Evolutionary conservation across 2,329 filamentous ascomycete species (phyloP), one percentile per base, ranked within the genome.

Genomic region (Phialophora macrospora): DNA sequence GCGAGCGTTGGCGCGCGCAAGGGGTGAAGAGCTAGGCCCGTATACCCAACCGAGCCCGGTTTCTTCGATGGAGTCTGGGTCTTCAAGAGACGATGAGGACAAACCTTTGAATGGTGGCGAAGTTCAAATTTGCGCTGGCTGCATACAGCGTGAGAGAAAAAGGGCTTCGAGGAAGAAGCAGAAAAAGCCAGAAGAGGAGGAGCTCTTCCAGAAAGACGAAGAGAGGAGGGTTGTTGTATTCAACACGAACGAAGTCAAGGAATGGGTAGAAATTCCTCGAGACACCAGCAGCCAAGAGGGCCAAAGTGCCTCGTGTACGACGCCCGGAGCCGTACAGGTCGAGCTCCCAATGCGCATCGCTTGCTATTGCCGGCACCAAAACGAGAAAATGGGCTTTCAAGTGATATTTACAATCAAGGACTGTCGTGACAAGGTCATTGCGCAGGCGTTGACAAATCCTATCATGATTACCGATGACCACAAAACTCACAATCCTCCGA

Each of bases 401-500:
- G 93, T 98, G 73, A 96, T 99, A 69, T 96, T 98, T 78, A 98
- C 94, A 1, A 84, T 99, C 74, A 96, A 93, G 75, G 92, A 97
- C 77, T 87, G 87, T 74, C 81, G 87, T 69, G 90, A 89, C 72
- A 87, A 88, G 52, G 81, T 97, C 34, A 81, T 98, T 51, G 91
- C 92, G 6, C 94, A 99, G 78, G 87, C 88, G 60, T 89, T 97
- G 70, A 92, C 92, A 22, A 88, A 90, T 62, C 91, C 92, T 0
- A 96, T 98, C 70, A 94, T 97, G 85, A 97, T 98, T 69, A 98
- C 95, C 0, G 94, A 99, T 75, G 94, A 99, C 74, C 94, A 98
- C 81, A 98, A 98, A 80, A 97, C 92, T 7, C 90, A 92, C 72
- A 77, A 79, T 64, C 77, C 83, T 58, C 78, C 82, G 69, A 76